phyloP scores from a whole-genome alignment of 768 basidiomycete genomes.

The Boletus insuetus region DNA sequence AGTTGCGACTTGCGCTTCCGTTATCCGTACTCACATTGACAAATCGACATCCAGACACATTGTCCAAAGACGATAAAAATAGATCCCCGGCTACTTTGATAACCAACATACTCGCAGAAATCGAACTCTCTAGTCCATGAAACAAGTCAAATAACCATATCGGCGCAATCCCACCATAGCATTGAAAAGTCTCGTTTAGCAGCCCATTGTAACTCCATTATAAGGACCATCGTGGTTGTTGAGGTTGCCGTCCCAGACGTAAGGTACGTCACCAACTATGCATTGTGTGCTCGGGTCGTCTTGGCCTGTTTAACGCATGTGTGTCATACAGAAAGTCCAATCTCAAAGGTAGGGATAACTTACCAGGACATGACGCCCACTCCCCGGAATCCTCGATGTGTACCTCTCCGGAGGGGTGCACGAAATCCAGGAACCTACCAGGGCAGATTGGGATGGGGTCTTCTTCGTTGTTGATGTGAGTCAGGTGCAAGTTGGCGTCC shows the following conservation, averaged over 20 bases:
- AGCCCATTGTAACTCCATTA: slow-evolving; percentile 28
- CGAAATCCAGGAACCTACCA: slow-evolving; percentile 37
- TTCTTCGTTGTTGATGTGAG: slow-evolving; percentile 53
- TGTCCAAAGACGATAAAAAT: no score
- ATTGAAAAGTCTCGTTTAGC: slow-evolving; percentile 9
- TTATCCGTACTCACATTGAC: no score
- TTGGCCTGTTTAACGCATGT: slow-evolving; percentile 34
- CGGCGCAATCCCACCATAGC: no score
- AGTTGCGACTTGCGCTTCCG: no score
- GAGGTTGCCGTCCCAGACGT: slow-evolving; percentile 41
- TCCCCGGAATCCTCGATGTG: slow-evolving; percentile 43
- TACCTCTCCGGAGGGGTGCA: slow-evolving; percentile 40
- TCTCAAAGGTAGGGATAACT: background rate
- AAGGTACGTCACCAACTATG: slow-evolving; percentile 26
- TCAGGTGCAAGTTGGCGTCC: slow-evolving; percentile 43
- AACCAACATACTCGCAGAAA: no score
- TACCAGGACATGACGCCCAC: slow-evolving; percentile 58
- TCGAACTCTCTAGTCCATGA: no score
- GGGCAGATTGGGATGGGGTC: slow-evolving; percentile 40
- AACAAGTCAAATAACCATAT: no score
- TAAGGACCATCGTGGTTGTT: slow-evolving; percentile 47
- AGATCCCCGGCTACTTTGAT: no score
- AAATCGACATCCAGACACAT: no score
- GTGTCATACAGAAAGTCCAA: background rate
- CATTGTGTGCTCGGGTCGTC: slow-evolving; percentile 50